Evolutionary conservation across 1,284 basidiomycete genomes (phyloP), one percentile per base, ranked within the genome.

Genomic region (Ceratobasidium sp.): DNA sequence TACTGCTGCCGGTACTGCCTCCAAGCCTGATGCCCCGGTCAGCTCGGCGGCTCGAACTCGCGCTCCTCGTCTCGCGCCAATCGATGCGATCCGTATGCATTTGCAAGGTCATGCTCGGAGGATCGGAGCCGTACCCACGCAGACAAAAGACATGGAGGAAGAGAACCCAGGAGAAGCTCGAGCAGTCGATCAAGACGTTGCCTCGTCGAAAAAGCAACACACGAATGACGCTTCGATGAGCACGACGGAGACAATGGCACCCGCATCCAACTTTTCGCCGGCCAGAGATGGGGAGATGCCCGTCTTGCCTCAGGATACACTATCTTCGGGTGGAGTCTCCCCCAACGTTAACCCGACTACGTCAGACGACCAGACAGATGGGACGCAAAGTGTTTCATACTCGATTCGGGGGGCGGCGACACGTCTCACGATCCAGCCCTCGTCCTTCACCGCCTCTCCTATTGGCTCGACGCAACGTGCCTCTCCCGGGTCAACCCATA

Each of bases 391-490:
- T 13, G 67, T 59, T 71, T 71, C 67, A 50, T 61, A 59, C 47
- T 58, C 46, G 21, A 71, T 71, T 52, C 57, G 55, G 46, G 55
- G 67, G 57, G 66, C 66, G 44, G 66, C 66, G 35, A 57, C 57
- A 61, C 67, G 67, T 35, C 52, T 46, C 44, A 46, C 49, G 50
- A 8, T 57, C 67, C 55, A 71, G 57, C 57, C 35, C 26, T 46
- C 55, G 44, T 58, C 57, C 28, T 38, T 61, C 57, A 61, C 21
- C 41, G 38, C 58, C 58, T 61, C 58, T 38, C 35, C 35, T 44
- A 26, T 41, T 71, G 67, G 59, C 67, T 71, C 67, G 67, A 43
- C 55, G 23, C 67, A 71, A 71, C 67, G 67, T 71, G 67, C 46
- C 43, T 50, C 43, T 44, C 44, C 57, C 49, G 32, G 38, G 21